Evolutionary conservation across 805 yeast species (phyloP).

Genomic region (Kluyveromyces aestuarii): DNA sequence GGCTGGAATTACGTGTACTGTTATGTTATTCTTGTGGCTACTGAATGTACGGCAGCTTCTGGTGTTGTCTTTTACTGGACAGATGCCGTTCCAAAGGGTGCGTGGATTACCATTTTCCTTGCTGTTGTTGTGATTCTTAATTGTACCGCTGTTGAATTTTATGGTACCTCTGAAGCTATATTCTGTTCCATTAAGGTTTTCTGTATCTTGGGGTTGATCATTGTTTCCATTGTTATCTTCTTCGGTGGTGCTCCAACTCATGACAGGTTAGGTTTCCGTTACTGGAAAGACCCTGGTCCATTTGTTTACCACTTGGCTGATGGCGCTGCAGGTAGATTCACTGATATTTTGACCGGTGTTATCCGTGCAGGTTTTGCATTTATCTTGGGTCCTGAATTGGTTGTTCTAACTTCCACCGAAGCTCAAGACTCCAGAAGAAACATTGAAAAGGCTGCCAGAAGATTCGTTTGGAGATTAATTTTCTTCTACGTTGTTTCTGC

Average conservation of each 20-base stretch:
- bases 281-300: conserved; percentile 54
- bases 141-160: conserved; percentile 42
- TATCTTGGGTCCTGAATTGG: conserved; percentile 54
- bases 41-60: conserved; percentile 59
- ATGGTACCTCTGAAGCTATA: conserved; percentile 33
- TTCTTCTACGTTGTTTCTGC: conserved; percentile 51
- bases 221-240: conserved; percentile 38
- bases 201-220: conserved; percentile 37
- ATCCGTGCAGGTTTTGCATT: conserved; percentile 60
- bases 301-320: conserved; percentile 39
- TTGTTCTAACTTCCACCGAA: conserved; percentile 51
- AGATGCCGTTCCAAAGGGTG: conserved; percentile 44
- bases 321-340: conserved; percentile 54
- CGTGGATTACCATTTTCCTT: conserved; percentile 49
- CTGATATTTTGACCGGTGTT: conserved; percentile 54
- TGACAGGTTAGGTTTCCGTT: conserved; percentile 57
- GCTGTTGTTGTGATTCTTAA: conserved; percentile 39
- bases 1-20: conserved; percentile 49
- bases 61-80: conserved; percentile 54
- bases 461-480: conserved; percentile 53
- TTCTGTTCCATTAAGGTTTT: conserved; percentile 37
- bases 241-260: conserved; percentile 41
- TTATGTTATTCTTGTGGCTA: conserved; percentile 42
- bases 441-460: conserved; percentile 51
- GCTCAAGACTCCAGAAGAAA: conserved; percentile 49